These are phyloP conservation scores for Anisodus acutangulus DNA, from an alignment of 257 asterid genomes.

Conservation along the genomic window DNA sequence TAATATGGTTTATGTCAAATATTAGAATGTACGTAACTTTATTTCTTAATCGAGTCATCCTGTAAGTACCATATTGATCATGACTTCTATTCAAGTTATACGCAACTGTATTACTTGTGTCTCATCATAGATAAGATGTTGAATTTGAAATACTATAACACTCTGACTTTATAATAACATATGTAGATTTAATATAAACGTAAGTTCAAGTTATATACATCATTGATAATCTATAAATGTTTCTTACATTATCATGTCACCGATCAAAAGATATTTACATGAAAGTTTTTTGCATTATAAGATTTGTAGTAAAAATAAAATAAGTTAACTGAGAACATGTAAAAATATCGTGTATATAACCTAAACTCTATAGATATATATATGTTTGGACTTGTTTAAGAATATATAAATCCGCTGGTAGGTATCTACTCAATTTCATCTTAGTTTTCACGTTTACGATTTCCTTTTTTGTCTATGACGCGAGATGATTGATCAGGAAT, in stretches of 20 bases:
- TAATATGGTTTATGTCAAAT: no score
- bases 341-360: no score
- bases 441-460: neutral
- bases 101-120: neutral
- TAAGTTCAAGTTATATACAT: neutral
- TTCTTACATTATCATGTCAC: no score
- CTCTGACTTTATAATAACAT: neutral
- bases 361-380: neutral
- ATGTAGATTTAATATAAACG: neutral
- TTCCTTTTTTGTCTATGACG: neutral
- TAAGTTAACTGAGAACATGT: neutral
- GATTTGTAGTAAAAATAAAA: neutral
- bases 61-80: neutral
- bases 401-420: slow-evolving; percentile 2
- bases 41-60: neutral
- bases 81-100: neutral
- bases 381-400: neutral
- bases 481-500: neutral
- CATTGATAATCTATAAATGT: no score
- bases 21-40: no score
- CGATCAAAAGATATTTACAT: no score
- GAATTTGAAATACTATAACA: neutral
- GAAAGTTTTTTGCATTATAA: no score
- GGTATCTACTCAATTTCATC: neutral
- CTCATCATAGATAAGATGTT: neutral